These are phyloP conservation scores for Spathaspora girioi DNA, from an alignment of 805 yeast genomes.

Conservation along the genomic window DNA sequence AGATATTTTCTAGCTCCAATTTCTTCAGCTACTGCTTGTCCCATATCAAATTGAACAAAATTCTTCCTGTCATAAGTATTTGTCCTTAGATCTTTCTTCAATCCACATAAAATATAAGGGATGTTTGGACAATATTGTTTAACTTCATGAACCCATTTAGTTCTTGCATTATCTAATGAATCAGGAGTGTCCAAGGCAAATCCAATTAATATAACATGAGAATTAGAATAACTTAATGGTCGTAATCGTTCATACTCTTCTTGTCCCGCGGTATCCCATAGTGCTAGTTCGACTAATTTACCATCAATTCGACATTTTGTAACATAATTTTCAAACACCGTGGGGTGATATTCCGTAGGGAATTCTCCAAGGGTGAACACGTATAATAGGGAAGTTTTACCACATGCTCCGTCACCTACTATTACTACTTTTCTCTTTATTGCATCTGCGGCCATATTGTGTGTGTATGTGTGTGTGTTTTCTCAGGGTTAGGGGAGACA, in stretches of 20 bases:
- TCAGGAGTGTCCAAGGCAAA: slow-evolving; percentile 89
- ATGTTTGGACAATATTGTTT: slow-evolving; percentile 91
- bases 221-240: slow-evolving; percentile 88
- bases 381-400: slow-evolving; percentile 88
- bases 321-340: slow-evolving; percentile 96
- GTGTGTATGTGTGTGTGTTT: too few species aligned
- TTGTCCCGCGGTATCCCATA: slow-evolving; percentile 99
- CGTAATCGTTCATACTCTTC: slow-evolving; percentile 94
- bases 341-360: slow-evolving; percentile 94
- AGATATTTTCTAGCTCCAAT: slow-evolving; percentile 83
- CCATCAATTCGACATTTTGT: slow-evolving; percentile 77
- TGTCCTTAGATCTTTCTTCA: slow-evolving; percentile 84
- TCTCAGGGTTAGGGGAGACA: slow-evolving; percentile 17
- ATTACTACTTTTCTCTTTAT: slow-evolving; percentile 81
- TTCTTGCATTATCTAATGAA: slow-evolving; percentile 89
- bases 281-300: slow-evolving; percentile 76
- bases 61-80: slow-evolving; percentile 75
- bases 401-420: slow-evolving; percentile 98
- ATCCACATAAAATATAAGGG: slow-evolving; percentile 88
- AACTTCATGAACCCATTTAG: slow-evolving; percentile 93
- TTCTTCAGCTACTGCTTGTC: slow-evolving; percentile 81
- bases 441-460: slow-evolving; percentile 76
- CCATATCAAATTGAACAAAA: slow-evolving; percentile 78
- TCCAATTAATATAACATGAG: slow-evolving; percentile 87
- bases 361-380: slow-evolving; percentile 80